A percentile compares a stretch with the other conserved stretches of the same genome.
Conservation (phyloP, 2,329 filamentous ascomycete genomes). For the Phaeosphaeriaceae sp. region DNA sequence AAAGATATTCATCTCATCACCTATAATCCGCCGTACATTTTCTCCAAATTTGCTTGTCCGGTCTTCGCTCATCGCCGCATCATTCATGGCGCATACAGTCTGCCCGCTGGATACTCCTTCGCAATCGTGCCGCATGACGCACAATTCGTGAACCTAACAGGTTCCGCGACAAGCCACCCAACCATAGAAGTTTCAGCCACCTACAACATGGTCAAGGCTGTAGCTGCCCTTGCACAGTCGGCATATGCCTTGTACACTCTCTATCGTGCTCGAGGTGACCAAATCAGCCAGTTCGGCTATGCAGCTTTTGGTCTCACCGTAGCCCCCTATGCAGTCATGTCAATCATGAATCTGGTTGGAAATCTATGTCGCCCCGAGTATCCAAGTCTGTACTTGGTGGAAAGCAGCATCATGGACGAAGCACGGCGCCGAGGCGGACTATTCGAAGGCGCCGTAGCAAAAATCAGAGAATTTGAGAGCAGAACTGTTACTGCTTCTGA, state of each 20-base stretch:
- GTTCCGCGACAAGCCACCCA: constrained; percentile 1
- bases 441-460: constrained; percentile 31
- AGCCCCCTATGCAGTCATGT: constrained; percentile 47
- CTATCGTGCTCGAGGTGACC: constrained; percentile 35
- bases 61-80: constrained; percentile 22
- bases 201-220: constrained; percentile 29
- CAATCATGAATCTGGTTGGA: constrained; percentile 43
- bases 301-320: constrained; percentile 47
- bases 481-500: constrained; percentile 5
- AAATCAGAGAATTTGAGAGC: constrained; percentile 10
- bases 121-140: constrained; percentile 21
- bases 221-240: constrained; percentile 38
- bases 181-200: constrained; percentile 21
- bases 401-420: constrained; percentile 35
- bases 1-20: constrained; percentile 12
- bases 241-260: constrained; percentile 34
- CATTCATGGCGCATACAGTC: constrained; percentile 22
- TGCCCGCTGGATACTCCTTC: constrained; percentile 23
- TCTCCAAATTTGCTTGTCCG: constrained; percentile 19
- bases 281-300: constrained; percentile 42
- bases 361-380: constrained; percentile 36
- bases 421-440: constrained; percentile 19
- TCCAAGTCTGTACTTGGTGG: constrained; percentile 37
- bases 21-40: constrained; percentile 21
- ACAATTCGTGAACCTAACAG: constrained; percentile 5